phyloP scores from a whole-genome alignment of 352 stramenopile species.

The Globisporangium takayamanum region DNA sequence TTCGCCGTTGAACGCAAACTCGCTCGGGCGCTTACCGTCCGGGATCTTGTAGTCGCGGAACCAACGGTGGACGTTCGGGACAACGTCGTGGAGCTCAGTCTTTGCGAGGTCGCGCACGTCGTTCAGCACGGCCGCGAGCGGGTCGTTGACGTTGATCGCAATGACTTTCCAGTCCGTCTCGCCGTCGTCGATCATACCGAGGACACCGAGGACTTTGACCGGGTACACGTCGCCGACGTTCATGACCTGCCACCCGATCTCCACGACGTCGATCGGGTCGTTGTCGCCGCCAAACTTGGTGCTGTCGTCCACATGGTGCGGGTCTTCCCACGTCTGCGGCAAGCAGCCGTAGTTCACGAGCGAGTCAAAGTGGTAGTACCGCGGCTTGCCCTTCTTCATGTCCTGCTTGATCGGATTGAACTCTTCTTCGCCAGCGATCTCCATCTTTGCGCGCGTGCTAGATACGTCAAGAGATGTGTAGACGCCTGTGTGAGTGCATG shows the following conservation, averaged over 20 bases:
- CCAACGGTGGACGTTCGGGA: constrained; percentile 87
- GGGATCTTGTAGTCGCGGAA: constrained; percentile 99
- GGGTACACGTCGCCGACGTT: constrained; percentile 91
- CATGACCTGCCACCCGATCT: constrained; percentile 93
- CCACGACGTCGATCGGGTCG: constrained; percentile 98
- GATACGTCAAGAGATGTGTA: neutral
- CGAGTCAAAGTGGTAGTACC: constrained; percentile 84
- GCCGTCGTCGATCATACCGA: constrained; percentile 99
- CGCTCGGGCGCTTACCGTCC: constrained; percentile 98
- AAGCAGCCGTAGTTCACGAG: constrained; percentile 97
- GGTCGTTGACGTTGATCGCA: constrained; percentile 94
- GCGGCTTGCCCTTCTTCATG: constrained; percentile 95
- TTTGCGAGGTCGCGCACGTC: constrained; percentile 87
- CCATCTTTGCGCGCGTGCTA: constrained; percentile 87
- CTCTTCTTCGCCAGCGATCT: constrained; percentile 88
- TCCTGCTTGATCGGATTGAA: constrained; percentile 97
- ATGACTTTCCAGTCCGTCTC: constrained; percentile 99
- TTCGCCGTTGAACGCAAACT: constrained; percentile 97
- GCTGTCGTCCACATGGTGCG: constrained; percentile 90
- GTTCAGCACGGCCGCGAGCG: constrained; percentile 92
- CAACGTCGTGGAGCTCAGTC: constrained; percentile 60
- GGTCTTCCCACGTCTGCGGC: constrained; percentile 99
- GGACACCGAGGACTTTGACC: constrained; percentile 96
- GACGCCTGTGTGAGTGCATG: constrained; percentile 2
- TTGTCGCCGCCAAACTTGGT: constrained; percentile 93